Percentiles rank a stretch among this genome's conserved stretches.
These are phyloP conservation scores for Trichophyton mentagrophytes DNA, from an alignment of 2,329 filamentous ascomycete genomes.

Conservation along the genomic window DNA sequence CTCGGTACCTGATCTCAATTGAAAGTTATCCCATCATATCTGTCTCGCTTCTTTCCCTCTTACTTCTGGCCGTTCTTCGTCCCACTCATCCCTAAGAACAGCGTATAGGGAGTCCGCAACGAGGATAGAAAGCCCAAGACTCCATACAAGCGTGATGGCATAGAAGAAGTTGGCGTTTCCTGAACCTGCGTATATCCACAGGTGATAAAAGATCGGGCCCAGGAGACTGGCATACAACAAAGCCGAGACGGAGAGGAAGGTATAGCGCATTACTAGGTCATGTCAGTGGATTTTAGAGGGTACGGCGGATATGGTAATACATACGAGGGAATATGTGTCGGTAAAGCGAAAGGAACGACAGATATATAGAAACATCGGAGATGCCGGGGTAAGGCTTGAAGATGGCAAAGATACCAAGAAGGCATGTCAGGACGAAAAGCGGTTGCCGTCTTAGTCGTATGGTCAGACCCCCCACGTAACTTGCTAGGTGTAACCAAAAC, in stretches of 20 bases:
- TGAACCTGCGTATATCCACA: conserved; percentile 97
- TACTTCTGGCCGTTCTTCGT: conserved; percentile 80
- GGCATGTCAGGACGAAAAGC: conserved; percentile 68
- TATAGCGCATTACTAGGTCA: conserved; percentile 68
- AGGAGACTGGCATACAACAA: conserved; percentile 79
- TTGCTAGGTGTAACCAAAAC: conserved; percentile 89
- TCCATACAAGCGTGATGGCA: conserved; percentile 98
- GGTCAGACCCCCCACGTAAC: conserved; percentile 76
- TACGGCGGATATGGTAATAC: conserved; percentile 19
- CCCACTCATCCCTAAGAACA: conserved; percentile 82
- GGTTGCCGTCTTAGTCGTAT: conserved; percentile 75
- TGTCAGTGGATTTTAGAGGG: conserved; percentile 18
- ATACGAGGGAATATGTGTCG: conserved; percentile 76
- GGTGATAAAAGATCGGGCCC: conserved; percentile 86
- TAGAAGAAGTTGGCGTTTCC: conserved; percentile 99
- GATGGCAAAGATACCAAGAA: conserved; percentile 80
- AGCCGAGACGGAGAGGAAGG: conserved; percentile 70
- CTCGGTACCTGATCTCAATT: not conserved
- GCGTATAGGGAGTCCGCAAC: conserved; percentile 83
- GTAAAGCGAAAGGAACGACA: conserved; percentile 72
- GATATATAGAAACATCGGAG: conserved; percentile 74
- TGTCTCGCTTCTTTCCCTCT: conserved; percentile 76
- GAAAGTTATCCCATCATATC: conserved; percentile 41
- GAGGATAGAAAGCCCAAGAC: conserved; percentile 71
- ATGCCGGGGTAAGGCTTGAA: conserved; percentile 97